Conservation (phyloP, 2,329 filamentous ascomycete species). For the Monosporascus sp. region DNA sequence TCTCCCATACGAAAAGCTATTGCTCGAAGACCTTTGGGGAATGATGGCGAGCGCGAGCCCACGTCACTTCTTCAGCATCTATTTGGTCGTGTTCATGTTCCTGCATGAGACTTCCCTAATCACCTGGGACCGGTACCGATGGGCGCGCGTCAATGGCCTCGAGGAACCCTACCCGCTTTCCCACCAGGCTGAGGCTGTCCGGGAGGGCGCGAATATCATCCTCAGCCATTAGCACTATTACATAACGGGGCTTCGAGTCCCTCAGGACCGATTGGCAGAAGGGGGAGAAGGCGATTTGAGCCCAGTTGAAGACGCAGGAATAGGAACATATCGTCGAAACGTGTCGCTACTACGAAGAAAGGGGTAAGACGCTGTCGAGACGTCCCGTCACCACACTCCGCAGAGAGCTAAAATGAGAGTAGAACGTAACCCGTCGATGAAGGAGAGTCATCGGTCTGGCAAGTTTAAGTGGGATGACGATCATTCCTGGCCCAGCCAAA, state of each 20-base stretch:
- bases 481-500: too few species aligned
- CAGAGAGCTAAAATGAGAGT: too few species aligned
- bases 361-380: slow-evolving; percentile 12
- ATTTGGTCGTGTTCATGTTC: slow-evolving; percentile 26
- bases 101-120: too few species aligned
- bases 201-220: slow-evolving; percentile 40
- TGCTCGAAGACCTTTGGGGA: slow-evolving; percentile 23
- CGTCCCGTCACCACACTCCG: too few species aligned
- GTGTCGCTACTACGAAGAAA: slow-evolving; percentile 16
- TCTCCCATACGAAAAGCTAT: slow-evolving; percentile 13
- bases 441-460: too few species aligned
- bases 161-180: neutral
- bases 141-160: slow-evolving; percentile 32
- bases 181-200: slow-evolving; percentile 33
- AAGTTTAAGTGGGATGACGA: too few species aligned
- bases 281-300: slow-evolving; percentile 22
- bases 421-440: too few species aligned
- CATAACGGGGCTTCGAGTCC: slow-evolving; percentile 31
- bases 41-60: slow-evolving; percentile 24
- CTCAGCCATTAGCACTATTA: slow-evolving; percentile 49
- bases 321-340: slow-evolving; percentile 27
- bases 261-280: slow-evolving; percentile 21
- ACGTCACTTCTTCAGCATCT: slow-evolving; percentile 22
- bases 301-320: slow-evolving; percentile 27
- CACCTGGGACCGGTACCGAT: slow-evolving; percentile 33